Evolutionary conservation across 2,329 filamentous ascomycete genomes (phyloP).

Genomic region (Epichloe uncinata): DNA sequence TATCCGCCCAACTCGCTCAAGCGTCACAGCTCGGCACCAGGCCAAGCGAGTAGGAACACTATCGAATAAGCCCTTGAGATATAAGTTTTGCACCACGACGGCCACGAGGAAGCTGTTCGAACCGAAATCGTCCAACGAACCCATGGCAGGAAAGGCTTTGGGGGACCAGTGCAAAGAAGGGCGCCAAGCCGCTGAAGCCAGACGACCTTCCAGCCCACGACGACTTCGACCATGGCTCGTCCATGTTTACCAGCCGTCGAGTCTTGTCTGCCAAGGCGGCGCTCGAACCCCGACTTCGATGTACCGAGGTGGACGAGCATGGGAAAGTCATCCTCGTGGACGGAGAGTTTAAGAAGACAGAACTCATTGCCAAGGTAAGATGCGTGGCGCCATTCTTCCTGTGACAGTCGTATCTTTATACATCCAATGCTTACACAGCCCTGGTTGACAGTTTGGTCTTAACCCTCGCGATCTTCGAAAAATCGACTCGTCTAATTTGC

Average conservation of each 20-base stretch:
- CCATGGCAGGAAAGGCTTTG: conserved; percentile 38
- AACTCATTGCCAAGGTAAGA: conserved; percentile 79
- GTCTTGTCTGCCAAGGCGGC: conserved; percentile 62
- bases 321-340: conserved; percentile 88
- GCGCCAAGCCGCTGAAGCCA: conserved; percentile 32
- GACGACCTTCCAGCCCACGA: conserved; percentile 45
- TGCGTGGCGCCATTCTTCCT: neutral
- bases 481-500: conserved; percentile 90
- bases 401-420: neutral
- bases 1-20: neutral
- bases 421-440: neutral
- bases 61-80: neutral
- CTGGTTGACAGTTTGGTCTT: conserved; percentile 59
- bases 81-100: conserved; percentile 17
- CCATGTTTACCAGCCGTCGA: conserved; percentile 55
- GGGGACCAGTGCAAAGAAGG: conserved; percentile 25
- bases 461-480: conserved; percentile 91
- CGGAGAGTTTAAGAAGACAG: conserved; percentile 94
- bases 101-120: conserved; percentile 9
- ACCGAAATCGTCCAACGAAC: conserved; percentile 12
- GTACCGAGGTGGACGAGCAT: conserved; percentile 87
- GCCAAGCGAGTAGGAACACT: neutral
- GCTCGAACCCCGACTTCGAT: conserved; percentile 74
- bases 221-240: conserved; percentile 42
- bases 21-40: neutral